Evolutionary conservation across 768 basidiomycete species (phyloP).

Genomic region (Scleroderma bovista): DNA sequence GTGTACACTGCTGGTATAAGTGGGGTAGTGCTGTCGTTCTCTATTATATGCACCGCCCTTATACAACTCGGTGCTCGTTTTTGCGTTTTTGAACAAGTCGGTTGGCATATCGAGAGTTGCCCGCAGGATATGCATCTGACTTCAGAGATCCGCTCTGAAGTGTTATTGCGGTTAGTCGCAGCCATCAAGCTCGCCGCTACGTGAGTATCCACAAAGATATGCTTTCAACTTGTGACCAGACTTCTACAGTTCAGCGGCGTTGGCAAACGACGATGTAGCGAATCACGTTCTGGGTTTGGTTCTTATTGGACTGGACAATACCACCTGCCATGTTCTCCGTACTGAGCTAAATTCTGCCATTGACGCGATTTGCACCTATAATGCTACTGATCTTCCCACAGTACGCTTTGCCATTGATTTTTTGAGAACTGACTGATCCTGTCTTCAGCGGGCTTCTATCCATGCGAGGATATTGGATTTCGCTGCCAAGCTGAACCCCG

Average conservation of each 20-base stretch:
- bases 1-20: slow-evolving; percentile 23
- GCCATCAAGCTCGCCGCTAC: slow-evolving; percentile 39
- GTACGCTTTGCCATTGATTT: slow-evolving; percentile 11
- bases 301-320: slow-evolving; percentile 52
- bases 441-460: slow-evolving; percentile 40
- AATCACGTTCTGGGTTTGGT: slow-evolving; percentile 46
- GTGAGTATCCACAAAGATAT: slow-evolving; percentile 31
- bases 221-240: slow-evolving; percentile 1
- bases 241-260: slow-evolving; percentile 29
- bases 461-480: slow-evolving; percentile 42
- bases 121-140: slow-evolving; percentile 11
- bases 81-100: slow-evolving; percentile 29
- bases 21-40: slow-evolving; percentile 28
- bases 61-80: slow-evolving; percentile 41
- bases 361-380: slow-evolving; percentile 38
- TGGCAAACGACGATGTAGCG: slow-evolving; percentile 38
- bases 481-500: slow-evolving; percentile 34
- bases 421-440: background rate
- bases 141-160: slow-evolving; percentile 20
- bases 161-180: slow-evolving; percentile 37
- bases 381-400: slow-evolving; percentile 28
- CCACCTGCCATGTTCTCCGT: slow-evolving; percentile 39
- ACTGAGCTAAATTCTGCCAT: slow-evolving; percentile 43
- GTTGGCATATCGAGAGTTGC: slow-evolving; percentile 19
- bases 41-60: slow-evolving; percentile 33